A percentile compares a stretch with the other conserved stretches of the same genome.
phyloP scores from a whole-genome alignment of 257 asterid genomes.

The Ilex aquifolium region DNA sequence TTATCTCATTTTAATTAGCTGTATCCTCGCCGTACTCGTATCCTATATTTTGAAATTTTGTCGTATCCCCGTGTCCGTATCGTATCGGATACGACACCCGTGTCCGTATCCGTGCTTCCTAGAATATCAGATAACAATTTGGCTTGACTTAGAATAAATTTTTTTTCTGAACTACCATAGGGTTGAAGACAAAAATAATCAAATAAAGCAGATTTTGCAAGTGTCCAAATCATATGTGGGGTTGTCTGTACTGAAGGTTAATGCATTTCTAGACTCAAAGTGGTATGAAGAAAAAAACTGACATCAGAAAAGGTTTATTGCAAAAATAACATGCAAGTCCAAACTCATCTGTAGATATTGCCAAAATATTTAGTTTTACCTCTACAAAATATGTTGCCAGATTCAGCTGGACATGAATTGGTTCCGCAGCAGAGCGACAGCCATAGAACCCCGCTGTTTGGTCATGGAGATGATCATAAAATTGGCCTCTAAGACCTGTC shows the following conservation, averaged over 20 bases:
- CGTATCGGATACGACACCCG: too few species aligned
- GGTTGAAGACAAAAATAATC: constrained; percentile 1
- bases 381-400: constrained; percentile 61
- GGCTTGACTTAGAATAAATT: not conserved
- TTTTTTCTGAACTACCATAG: not conserved
- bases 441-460: constrained; percentile 99
- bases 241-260: not conserved
- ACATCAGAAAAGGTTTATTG: too few species aligned
- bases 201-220: not conserved
- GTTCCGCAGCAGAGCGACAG: constrained; percentile 91
- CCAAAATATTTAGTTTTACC: constrained; percentile 33
- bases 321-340: not conserved
- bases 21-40: too few species aligned
- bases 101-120: too few species aligned
- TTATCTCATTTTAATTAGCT: too few species aligned
- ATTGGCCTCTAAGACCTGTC: constrained; percentile 97
- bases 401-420: constrained; percentile 92
- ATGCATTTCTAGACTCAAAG: constrained; percentile 4
- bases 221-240: not conserved
- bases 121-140: too few species aligned
- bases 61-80: too few species aligned
- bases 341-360: not conserved
- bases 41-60: too few species aligned
- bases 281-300: not conserved
- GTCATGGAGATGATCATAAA: constrained; percentile 94